Conservation (phyloP, 2,329 filamentous ascomycete genomes). For the Madurella mycetomatis region DNA sequence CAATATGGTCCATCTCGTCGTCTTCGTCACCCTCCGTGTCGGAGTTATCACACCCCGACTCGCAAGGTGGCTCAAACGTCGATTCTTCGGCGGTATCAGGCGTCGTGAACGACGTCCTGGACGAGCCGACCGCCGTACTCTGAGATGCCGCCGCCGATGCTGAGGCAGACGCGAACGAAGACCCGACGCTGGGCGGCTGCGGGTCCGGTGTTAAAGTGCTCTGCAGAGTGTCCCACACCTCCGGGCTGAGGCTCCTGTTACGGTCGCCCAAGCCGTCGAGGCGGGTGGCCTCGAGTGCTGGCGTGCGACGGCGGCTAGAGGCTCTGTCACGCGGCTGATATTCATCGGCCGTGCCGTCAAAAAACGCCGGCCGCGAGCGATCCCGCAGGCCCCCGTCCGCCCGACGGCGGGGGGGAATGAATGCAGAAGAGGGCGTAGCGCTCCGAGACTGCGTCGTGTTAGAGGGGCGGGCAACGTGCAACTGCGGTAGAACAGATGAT, state of each 20-base stretch:
- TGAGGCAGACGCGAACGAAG: slow-evolving; percentile 71
- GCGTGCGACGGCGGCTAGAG: slow-evolving; percentile 1
- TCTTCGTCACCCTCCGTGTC: slow-evolving; percentile 51
- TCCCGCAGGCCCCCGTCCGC: background rate
- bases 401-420: background rate
- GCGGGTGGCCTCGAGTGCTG: slow-evolving; percentile 9
- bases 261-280: slow-evolving; percentile 79
- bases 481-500: background rate
- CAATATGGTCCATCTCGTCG: slow-evolving; percentile 27
- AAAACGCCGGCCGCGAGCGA: background rate
- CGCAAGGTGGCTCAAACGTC: slow-evolving; percentile 41
- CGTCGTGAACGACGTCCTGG: slow-evolving; percentile 43
- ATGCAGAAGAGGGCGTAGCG: slow-evolving; percentile 2
- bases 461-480: background rate
- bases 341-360: background rate
- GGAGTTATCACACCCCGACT: slow-evolving; percentile 52
- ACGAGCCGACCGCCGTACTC: slow-evolving; percentile 39
- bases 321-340: background rate
- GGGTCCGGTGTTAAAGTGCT: slow-evolving; percentile 78
- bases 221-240: slow-evolving; percentile 75
- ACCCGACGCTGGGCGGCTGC: slow-evolving; percentile 72
- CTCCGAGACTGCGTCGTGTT: slow-evolving; percentile 14
- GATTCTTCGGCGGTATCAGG: slow-evolving; percentile 36
- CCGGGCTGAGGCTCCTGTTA: slow-evolving; percentile 74
- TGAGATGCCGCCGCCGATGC: slow-evolving; percentile 44